Conservation (phyloP, 306 rosid genomes). For the Delonix regia region DNA sequence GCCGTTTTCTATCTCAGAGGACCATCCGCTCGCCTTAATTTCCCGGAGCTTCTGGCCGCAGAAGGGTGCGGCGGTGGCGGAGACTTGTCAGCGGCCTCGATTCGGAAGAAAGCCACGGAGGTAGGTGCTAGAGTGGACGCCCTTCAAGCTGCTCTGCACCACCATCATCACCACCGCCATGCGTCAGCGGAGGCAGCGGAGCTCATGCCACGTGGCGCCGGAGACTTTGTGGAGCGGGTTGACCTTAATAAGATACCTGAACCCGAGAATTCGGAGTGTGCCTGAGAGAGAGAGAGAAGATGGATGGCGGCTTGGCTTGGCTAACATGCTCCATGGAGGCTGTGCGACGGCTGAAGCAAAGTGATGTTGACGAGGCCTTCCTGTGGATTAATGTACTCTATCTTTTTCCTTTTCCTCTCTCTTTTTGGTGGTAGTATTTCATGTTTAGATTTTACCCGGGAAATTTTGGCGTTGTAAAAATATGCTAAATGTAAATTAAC, state of each 20-base stretch:
- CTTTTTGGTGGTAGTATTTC: background rate
- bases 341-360: constrained; percentile 66
- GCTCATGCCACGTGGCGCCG: constrained; percentile 33
- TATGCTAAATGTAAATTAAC: constrained; percentile 65
- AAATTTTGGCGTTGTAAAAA: constrained; percentile 78
- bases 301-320: constrained; percentile 45
- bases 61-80: constrained; percentile 35
- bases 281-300: too few relatives aligned
- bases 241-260: constrained; percentile 89
- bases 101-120: constrained; percentile 87
- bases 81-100: constrained; percentile 85
- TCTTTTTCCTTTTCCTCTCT: constrained; percentile 15
- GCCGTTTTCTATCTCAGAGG: constrained; percentile 91
- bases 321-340: constrained; percentile 53
- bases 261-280: constrained; percentile 76
- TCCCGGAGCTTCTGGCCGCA: constrained; percentile 63
- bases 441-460: constrained; percentile 39
- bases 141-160: constrained; percentile 54
- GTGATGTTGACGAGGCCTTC: constrained; percentile 68
- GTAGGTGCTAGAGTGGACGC: constrained; percentile 96
- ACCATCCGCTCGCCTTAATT: constrained; percentile 87
- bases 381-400: constrained; percentile 42
- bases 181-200: constrained; percentile 35
- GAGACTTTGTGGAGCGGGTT: constrained; percentile 62
- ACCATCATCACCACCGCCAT: constrained; percentile 41